A percentile compares a stretch with the other conserved stretches of the same genome.
Evolutionary conservation across 2,329 filamentous ascomycete species (phyloP).

Genomic region (Didymella glomerata): DNA sequence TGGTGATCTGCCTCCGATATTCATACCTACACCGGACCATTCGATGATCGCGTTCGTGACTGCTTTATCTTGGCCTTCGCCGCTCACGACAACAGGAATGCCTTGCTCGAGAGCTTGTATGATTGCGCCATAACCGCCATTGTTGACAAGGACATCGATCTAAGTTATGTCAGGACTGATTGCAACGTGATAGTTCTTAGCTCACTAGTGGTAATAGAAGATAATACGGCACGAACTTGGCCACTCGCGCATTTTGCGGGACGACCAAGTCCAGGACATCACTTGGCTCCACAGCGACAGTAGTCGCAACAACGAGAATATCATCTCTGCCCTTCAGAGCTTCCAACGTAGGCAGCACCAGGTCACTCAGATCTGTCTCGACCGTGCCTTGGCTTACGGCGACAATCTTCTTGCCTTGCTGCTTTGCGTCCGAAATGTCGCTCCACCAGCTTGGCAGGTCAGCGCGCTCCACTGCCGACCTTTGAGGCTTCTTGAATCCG

Average conservation of each 20-base stretch:
- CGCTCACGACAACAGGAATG: background rate
- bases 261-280: background rate
- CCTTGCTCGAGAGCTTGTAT: conserved; percentile 1
- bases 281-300: background rate
- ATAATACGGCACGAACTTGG: conserved; percentile 7
- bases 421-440: conserved; percentile 1
- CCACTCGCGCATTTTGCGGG: conserved; percentile 4
- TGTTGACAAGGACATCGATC: conserved; percentile 5
- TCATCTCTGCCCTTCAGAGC: conserved; percentile 2
- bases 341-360: conserved; percentile 1
- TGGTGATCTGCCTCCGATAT: background rate
- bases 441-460: conserved; percentile 2
- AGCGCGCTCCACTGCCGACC: background rate
- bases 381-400: conserved; percentile 2
- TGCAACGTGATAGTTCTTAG: background rate
- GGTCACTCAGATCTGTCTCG: background rate
- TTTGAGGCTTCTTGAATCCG: background rate
- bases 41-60: conserved; percentile 1
- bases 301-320: conserved; percentile 1
- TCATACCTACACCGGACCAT: conserved; percentile 1
- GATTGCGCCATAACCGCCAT: conserved; percentile 4
- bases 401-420: conserved; percentile 4
- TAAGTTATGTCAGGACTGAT: background rate
- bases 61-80: conserved; percentile 8
- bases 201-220: background rate